phyloP scores from a whole-genome alignment of 805 yeast species.

The Cyberlindnera mississippiensis region DNA sequence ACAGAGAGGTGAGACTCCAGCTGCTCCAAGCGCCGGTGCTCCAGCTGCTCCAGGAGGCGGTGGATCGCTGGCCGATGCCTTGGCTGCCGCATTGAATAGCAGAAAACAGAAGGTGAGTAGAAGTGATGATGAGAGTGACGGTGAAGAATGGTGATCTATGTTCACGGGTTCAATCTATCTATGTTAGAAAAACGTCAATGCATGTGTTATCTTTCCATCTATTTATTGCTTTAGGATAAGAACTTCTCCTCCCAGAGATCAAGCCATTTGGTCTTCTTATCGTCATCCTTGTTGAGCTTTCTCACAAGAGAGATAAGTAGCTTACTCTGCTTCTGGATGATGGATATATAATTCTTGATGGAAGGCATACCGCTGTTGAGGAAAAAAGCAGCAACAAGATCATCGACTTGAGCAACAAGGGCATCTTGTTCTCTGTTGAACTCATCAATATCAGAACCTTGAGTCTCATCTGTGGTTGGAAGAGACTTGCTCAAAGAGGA shows the following conservation, averaged over 20 bases:
- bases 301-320: constrained; percentile 30
- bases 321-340: constrained; percentile 24
- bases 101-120: constrained; percentile 79
- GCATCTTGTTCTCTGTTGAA: constrained; percentile 40
- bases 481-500: constrained; percentile 56
- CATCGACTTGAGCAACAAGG: constrained; percentile 50
- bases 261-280: constrained; percentile 56
- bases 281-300: constrained; percentile 44
- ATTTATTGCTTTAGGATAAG: background rate
- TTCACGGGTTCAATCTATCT: no score
- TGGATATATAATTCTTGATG: constrained; percentile 30
- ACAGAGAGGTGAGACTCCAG: constrained; percentile 58
- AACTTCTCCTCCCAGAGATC: constrained; percentile 49
- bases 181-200: no score
- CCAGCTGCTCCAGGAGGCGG: constrained; percentile 52
- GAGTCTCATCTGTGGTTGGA: constrained; percentile 34
- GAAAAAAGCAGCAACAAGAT: constrained; percentile 53
- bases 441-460: constrained; percentile 45
- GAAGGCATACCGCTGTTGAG: constrained; percentile 30
- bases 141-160: constrained; percentile 57
- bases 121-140: constrained; percentile 82
- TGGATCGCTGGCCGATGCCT: constrained; percentile 75
- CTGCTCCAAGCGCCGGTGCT: constrained; percentile 32
- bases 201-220: no score
- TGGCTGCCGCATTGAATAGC: constrained; percentile 78